Base-by-base conservation (phyloP, 495 filamentous ascomycete species). In the Antarctomyces pellizariae region DNA sequence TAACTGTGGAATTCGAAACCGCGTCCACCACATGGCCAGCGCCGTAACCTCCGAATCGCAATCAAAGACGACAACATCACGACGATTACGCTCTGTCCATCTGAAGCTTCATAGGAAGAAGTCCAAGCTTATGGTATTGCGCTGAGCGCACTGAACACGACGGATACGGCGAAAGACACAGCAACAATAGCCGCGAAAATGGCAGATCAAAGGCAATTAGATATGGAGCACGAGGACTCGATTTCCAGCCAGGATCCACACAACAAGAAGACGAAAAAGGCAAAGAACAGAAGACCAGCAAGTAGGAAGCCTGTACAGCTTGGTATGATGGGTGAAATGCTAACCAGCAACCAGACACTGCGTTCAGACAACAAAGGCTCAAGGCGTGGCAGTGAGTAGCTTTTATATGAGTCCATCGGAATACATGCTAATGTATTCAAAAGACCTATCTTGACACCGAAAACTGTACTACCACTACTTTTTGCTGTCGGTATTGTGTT, bases 401-500 rank as follows among this genome's bases (percentile, higher is more conserved):
- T 14, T 13, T 12, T 7, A 6, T 26, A 6, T 8, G 6, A 6
- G 6, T 26, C 7, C 8, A 26, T 13, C 7, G n/a, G 10, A 8
- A 29, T 3, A 5, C n/a, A 12, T 17, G 11, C 25, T 26, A 5
- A 13, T 26, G 10, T 5, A 13, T 14, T 24, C 11, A 21, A 27
- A 36, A 80, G 75, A 53, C 80, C 82, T 5, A 92, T 92, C 45
- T 60, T 92, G 20, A 92, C 82, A 3, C 82, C 82, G 0, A 89
- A 83, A 46, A 91, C 77, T 25, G 82, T 90, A 14, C 58, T 92
- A 7, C 82, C 82, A 23, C 60, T 92, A 28, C 89, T 92, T 51
- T 84, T 90, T 45, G 60, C 65, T 18, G 59, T 90, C 29, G 80
- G 82, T 21, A 55, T 86, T 27, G 71, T 92, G 39, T 84, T 89